Base-by-base conservation (phyloP, 306 rosid species). In the Vigna reflexopilosa region DNA sequence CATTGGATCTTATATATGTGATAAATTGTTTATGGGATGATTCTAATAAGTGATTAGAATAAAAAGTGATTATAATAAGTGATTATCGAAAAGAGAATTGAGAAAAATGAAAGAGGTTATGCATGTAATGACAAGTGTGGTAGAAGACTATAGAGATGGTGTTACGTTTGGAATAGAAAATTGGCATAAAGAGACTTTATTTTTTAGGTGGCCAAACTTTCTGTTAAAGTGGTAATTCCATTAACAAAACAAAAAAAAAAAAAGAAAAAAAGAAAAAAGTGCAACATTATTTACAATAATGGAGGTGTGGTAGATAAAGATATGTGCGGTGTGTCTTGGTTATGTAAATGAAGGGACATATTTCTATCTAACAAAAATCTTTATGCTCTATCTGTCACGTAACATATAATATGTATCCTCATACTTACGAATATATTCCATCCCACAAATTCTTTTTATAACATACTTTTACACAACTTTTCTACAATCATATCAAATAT, bases 351-450 rank as follows among this genome's bases (percentile, higher is more conserved):
- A 77, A 86, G 75, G 86, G 22, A 75, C 62, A 64, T 81, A 75
- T 74, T 42, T 73, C 42, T 82, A 36, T 78, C 70, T 50, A 17
- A 81, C 4, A 72, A 70, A 42, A 79, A 69, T 17, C 2, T 63
- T 24, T 75, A 78, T 75, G 86, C 80, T 64, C 63, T 66, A 30
- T 75, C 79, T 74, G 52, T 77, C 80, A 52, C 56, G 56, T 66
- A 75, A 75, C 73, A 59, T 36, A 20, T 42, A 36, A 75, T 75
- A 59, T 47, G 10, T 58, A 58, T 30, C 19, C 28, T 19, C 59
- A 69, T 71, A 50, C 52, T 15, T 17, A 22, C 56, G 91, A 85
- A 87, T 81, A 87, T 85, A 90, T 92, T 92, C 97, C 81, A 52
- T 77, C 19, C 52, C 1, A 9, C 30, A 70, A 49, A 58, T 79